Evolutionary conservation across 2,329 filamentous ascomycete genomes (phyloP), one percentile per base, ranked within the genome.

Genomic region (Fusarium sp.): DNA sequence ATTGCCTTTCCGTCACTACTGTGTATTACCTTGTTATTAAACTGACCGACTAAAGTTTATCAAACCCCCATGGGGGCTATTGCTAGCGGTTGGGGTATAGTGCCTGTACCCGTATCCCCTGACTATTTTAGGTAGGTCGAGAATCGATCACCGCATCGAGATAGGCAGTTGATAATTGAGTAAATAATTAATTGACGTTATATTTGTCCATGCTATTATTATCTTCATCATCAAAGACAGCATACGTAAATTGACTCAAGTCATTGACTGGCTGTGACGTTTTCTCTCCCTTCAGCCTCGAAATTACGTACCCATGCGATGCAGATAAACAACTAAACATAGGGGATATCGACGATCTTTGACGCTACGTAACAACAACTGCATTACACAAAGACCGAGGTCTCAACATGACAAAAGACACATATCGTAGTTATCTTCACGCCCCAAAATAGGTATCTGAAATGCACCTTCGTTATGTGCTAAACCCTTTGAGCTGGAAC

Each of bases 401-500:
- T 40, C 39, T 38, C 7, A 38, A 46, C 38, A 51, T n/a, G 49
- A 31, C 46, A 54, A 43, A 39, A 43, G 33, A 51, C 43, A 63
- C 31, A 64, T 50, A 46, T 44, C 34, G 26, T 43, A 20, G 31
- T 63, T 58, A 38, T 64, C 59, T 58, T 28, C 26, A n/a, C 36
- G 14, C 22, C 28, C 61, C 53, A 58, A 51, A 64, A 64, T 64
- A 58, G 63, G 52, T 18, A 58, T 43, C 14, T 33, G 5, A 33
- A 58, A 45, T 45, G 28, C 31, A n/a, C 43, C 33, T 24, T 28
- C 24, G n/a, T 43, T 28, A n/a, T 49, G 57, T 55, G 22, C 63
- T 66, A 64, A 64, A 46, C 57, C 51, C 33, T 52, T 44, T 58
- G 36, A 64, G 64, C 60, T 58, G 15, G 15, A 58, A 53, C 64